A percentile compares a stretch with the other conserved stretches of the same genome.
phyloP scores from a whole-genome alignment of 768 basidiomycete genomes.

The Hypsizygus marmoreus region DNA sequence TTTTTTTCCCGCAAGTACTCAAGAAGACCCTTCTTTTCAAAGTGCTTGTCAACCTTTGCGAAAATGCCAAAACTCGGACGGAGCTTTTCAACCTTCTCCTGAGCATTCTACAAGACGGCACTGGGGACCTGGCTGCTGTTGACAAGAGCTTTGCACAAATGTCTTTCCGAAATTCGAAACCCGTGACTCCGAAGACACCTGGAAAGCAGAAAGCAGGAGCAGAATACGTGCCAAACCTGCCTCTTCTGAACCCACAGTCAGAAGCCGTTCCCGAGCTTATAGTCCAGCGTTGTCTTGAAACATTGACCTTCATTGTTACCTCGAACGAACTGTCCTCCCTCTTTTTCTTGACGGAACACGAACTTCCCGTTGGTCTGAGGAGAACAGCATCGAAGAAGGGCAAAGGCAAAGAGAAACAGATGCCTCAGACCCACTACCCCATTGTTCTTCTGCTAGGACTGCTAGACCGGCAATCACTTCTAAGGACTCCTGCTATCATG shows the following conservation, averaged over 20 bases:
- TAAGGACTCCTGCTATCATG: slow-evolving; percentile 88
- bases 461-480: slow-evolving; percentile 82
- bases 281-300: slow-evolving; percentile 93
- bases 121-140: slow-evolving; percentile 87
- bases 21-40: slow-evolving; percentile 85
- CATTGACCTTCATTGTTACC: slow-evolving; percentile 83
- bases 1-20: slow-evolving; percentile 95
- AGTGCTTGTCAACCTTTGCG: slow-evolving; percentile 92
- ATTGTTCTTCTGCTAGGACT: slow-evolving; percentile 87
- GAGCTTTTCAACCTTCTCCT: slow-evolving; percentile 94
- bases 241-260: slow-evolving; percentile 55
- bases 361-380: slow-evolving; percentile 78
- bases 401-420: slow-evolving; percentile 91
- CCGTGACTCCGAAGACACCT: slow-evolving; percentile 54
- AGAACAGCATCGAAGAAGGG: slow-evolving; percentile 78
- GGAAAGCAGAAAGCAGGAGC: slow-evolving; percentile 69
- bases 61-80: slow-evolving; percentile 87
- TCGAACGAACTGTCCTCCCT: slow-evolving; percentile 82
- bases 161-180: slow-evolving; percentile 67
- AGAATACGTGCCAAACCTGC: slow-evolving; percentile 52
- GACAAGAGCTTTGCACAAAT: slow-evolving; percentile 94
- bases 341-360: slow-evolving; percentile 97
- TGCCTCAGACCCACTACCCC: slow-evolving; percentile 82
- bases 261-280: slow-evolving; percentile 92
- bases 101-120: slow-evolving; percentile 93